Evolutionary conservation across 805 yeast genomes (phyloP).

Genomic region (Brettanomyces anomalus): DNA sequence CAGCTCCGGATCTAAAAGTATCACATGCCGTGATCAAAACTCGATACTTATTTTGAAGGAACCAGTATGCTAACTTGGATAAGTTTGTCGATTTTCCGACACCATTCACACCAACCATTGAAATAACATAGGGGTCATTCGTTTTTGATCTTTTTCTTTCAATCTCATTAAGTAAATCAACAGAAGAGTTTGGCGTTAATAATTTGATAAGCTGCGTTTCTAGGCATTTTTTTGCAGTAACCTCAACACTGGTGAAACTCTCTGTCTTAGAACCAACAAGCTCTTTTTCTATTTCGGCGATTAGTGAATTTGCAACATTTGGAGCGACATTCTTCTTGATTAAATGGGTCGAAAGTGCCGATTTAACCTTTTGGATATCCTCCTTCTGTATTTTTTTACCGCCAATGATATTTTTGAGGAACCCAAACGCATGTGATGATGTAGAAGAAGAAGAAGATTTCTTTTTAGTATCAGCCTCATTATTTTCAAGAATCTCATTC

Average conservation of each 20-base stretch:
- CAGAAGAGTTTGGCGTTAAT: constrained; percentile 85
- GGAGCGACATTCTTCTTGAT: constrained; percentile 87
- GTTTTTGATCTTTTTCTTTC: constrained; percentile 33
- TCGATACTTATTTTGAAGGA: constrained; percentile 76
- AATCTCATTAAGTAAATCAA: constrained; percentile 78
- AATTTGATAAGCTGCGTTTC: constrained; percentile 63
- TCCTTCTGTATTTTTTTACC: constrained; percentile 56
- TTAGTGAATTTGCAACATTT: constrained; percentile 67
- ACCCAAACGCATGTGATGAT: constrained; percentile 40
- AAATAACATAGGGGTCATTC: constrained; percentile 77
- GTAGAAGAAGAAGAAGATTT: constrained; percentile 13
- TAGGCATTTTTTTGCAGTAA: constrained; percentile 57
- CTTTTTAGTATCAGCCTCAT: constrained; percentile 13
- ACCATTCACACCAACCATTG: constrained; percentile 96
- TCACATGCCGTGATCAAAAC: constrained; percentile 95
- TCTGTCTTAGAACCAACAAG: constrained; percentile 66
- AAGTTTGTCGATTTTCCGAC: constrained; percentile 96
- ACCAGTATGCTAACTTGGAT: constrained; percentile 93
- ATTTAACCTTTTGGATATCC: constrained; percentile 58
- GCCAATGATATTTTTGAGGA: constrained; percentile 54
- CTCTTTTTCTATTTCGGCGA: constrained; percentile 60
- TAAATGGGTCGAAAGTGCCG: constrained; percentile 64
- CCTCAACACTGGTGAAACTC: constrained; percentile 63
- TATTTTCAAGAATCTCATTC: constrained; percentile 28
- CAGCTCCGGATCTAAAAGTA: constrained; percentile 97